Percentiles rank a stretch among this genome's conserved stretches.
Evolutionary conservation across 129 eudicot species (phyloP).

Genomic region (Tanacetum coccineum): DNA sequence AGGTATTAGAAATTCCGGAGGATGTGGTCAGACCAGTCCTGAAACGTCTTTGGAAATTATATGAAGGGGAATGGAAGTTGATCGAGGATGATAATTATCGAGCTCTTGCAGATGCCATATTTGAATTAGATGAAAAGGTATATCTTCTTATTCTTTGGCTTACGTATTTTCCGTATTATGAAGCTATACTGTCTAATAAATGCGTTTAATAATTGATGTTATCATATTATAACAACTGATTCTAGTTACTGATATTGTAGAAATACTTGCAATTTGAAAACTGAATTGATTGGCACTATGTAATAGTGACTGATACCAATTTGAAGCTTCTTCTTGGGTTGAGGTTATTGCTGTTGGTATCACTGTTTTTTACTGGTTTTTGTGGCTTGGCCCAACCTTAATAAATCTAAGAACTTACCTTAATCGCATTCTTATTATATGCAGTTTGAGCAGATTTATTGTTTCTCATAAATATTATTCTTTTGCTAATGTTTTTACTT

Average conservation of each 20-base stretch:
- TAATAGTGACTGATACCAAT: background rate
- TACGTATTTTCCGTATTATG: background rate
- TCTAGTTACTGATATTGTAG: background rate
- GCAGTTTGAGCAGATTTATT: no score
- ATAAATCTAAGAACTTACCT: no score
- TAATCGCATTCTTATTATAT: no score
- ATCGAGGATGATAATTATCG: background rate
- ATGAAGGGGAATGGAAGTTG: background rate
- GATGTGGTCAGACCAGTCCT: constrained; percentile 21
- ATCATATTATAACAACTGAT: background rate
- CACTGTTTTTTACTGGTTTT: no score
- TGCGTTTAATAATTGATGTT: background rate
- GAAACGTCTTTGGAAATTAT: background rate
- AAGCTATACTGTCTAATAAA: background rate
- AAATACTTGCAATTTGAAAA: background rate
- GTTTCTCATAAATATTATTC: no score
- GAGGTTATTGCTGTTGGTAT: no score
- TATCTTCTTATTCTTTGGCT: constrained; percentile 5
- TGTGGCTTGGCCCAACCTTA: no score
- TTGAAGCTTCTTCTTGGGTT: no score
- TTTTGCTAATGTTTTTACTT: no score
- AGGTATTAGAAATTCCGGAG: constrained; percentile 28
- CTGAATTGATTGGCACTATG: background rate
- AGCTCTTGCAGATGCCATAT: background rate
- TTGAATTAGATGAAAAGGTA: constrained; percentile 47